These are phyloP conservation scores for Cystobasidium slooffiae DNA, from an alignment of 1,284 basidiomycete genomes.

Conservation along the genomic window DNA sequence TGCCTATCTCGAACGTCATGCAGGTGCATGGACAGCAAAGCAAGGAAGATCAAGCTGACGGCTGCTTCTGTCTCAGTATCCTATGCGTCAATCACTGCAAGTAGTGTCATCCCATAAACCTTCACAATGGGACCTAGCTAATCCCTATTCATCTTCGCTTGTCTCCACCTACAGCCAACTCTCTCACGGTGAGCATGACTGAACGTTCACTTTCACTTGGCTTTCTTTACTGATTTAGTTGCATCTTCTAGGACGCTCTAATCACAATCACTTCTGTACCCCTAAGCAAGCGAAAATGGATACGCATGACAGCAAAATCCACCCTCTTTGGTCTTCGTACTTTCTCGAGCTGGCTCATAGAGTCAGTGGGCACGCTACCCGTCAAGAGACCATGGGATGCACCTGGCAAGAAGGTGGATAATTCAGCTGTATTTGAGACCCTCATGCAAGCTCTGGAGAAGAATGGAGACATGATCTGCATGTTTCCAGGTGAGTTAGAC, in stretches of 20 bases:
- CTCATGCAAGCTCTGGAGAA: constrained; percentile 73
- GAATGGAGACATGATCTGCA: constrained; percentile 60
- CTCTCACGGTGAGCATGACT: constrained; percentile 62
- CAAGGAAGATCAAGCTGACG: not conserved
- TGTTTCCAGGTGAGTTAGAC: constrained; percentile 39
- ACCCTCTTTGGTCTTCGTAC: constrained; percentile 78
- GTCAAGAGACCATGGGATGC: constrained; percentile 73
- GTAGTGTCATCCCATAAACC: not conserved
- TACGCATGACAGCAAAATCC: constrained; percentile 80
- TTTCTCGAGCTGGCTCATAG: constrained; percentile 85
- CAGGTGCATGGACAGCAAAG: not conserved
- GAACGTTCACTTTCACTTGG: not conserved
- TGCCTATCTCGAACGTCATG: not conserved
- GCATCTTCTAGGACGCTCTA: constrained; percentile 67
- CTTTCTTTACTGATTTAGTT: not conserved
- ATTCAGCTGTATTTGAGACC: constrained; percentile 68
- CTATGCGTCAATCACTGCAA: constrained; percentile 72
- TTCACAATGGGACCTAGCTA: not conserved
- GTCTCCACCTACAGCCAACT: constrained; percentile 63
- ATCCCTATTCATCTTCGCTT: not conserved
- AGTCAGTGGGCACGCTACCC: constrained; percentile 79
- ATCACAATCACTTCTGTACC: constrained; percentile 53
- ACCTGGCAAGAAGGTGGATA: constrained; percentile 64
- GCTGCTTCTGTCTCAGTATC: constrained; percentile 58
- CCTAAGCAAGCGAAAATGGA: constrained; percentile 66